Base-by-base conservation (phyloP, 768 basidiomycete species). In the Panaeolus papilionaceus region DNA sequence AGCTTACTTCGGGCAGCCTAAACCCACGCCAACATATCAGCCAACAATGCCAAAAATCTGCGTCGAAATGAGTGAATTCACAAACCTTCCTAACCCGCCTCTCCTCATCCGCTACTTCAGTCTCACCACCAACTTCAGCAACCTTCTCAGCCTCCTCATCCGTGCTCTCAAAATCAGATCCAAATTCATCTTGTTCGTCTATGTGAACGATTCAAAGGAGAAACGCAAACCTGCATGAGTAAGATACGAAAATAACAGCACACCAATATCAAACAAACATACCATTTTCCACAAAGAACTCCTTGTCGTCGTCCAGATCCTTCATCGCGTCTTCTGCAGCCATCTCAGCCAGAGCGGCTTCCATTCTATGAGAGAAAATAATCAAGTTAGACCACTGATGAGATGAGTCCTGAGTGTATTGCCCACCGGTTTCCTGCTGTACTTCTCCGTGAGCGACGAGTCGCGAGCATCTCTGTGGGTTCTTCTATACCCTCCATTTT, bases 181-280 rank as follows among this genome's bases (percentile, higher is more conserved):
- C 93, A 67, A 94, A 93, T 8, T 90, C 75, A 72, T 95, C 93
- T 70, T 92, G 89, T 75, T 96, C 94, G 63, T 92, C 94, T 93
- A 72, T 51, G 10, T 8, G 64, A 16, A 64, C 3, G 20, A 49
- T 23, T 26, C 47, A 49, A 49, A 20, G 7, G 11, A 10, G 9
- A 20, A 49, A 49, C 16, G 47, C 8, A 51, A 64, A 64, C 9
- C 49, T 65, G 37, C 11, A 64, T 71, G 26, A 70, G 68, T 71
- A 64, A 72, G 70, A 58, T 61, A 16, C 64, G 33, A 61, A 51
- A 16, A n/a, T 9, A 67, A 10, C 14, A 23, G 18, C 10, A n/a
- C 45, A 62, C 37, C 33, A 14, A 14, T 18, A 18, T n/a, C 28
- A 62, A 42, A 20, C 33, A 18, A 16, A 67, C 70, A 40, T 67